Conservation (phyloP, 2,329 filamentous ascomycete genomes). For the Cercospora sesami region DNA sequence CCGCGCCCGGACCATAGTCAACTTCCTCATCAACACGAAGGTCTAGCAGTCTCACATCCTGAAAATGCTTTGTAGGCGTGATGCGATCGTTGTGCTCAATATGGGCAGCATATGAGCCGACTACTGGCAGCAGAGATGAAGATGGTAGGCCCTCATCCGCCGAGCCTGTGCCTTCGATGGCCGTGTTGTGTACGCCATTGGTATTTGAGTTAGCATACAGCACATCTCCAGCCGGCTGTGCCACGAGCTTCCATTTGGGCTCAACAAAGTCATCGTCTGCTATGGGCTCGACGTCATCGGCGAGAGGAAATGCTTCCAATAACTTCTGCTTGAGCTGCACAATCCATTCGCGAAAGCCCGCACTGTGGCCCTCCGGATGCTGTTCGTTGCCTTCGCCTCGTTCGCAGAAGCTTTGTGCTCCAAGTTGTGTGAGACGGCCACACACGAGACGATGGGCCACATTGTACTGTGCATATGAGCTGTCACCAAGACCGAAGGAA, state of each 20-base stretch:
- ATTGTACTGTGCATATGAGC: constrained; percentile 91
- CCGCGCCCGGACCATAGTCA: constrained; percentile 71
- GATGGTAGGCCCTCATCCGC: constrained; percentile 34
- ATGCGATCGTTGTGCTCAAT: constrained; percentile 69
- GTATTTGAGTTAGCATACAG: not conserved
- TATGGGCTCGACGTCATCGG: constrained; percentile 66
- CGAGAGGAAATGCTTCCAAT: constrained; percentile 67
- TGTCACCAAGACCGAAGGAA: constrained; percentile 90
- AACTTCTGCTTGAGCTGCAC: constrained; percentile 66
- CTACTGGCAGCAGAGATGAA: constrained; percentile 57
- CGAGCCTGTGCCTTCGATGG: not conserved
- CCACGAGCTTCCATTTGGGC: constrained; percentile 65
- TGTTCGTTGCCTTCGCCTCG: constrained; percentile 90
- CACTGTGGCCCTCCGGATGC: constrained; percentile 77
- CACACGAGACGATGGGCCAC: constrained; percentile 87
- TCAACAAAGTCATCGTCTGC: constrained; percentile 72
- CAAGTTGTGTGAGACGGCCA: constrained; percentile 79
- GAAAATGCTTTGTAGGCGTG: constrained; percentile 78
- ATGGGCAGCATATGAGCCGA: constrained; percentile 56
- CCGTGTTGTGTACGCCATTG: not conserved
- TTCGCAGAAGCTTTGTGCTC: constrained; percentile 72
- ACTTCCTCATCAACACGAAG: constrained; percentile 52
- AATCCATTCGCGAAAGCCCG: constrained; percentile 40
- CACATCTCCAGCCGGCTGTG: not conserved
- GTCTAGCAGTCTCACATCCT: constrained; percentile 83